Base-by-base conservation (phyloP, 2,329 filamentous ascomycete species). In the Stachybotrys echinatus region DNA sequence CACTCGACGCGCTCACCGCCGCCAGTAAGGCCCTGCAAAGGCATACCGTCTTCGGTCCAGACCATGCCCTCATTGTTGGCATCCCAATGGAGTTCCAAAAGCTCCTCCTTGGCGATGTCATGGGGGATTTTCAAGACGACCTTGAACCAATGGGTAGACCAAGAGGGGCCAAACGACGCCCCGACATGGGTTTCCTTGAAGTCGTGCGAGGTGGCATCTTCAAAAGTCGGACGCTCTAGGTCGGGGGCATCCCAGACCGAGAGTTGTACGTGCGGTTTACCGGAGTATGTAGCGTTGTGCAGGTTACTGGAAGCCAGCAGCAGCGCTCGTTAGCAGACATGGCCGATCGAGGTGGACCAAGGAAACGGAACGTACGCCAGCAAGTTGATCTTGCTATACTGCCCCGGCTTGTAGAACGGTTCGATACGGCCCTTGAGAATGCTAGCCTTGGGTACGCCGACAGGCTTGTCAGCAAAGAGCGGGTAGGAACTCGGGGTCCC, bases 111-210 rank as follows among this genome's bases (percentile, higher is more conserved):
- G 22, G 70, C 73, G 61, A 96, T 80, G 12, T 89, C 74, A 49
- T 81, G 65, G 7, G 94, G 92, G 14, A 97, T 79, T 5, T 81
- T 89, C 54, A 99, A 73, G 50, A 85, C 74, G 50, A 96, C 81
- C 60, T 85, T 89, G 79, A 99, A 95, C 94, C 94, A 99, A 68
- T 97, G 94, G 8, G 94, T 99, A 2, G 91, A 88, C 94, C 94
- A 99, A 34, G 91, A 94, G 2, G 94, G 94, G 0, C 94, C 94
- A 59, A 97, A 97, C 6, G 76, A 83, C 51, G 87, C 79, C 52
- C 92, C 92, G 49, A 91, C 83, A 18, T 80, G 74, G 8, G 92
- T 88, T 45, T 85, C 79, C 47, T 79, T 80, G 73, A 92, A 99
- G 6, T 85, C 73, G 58, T 95, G 84, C 45, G 74, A 75, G n/a